Evolutionary conservation across 2,329 filamentous ascomycete species (phyloP).

Genomic region (Calonectria fujianensis): DNA sequence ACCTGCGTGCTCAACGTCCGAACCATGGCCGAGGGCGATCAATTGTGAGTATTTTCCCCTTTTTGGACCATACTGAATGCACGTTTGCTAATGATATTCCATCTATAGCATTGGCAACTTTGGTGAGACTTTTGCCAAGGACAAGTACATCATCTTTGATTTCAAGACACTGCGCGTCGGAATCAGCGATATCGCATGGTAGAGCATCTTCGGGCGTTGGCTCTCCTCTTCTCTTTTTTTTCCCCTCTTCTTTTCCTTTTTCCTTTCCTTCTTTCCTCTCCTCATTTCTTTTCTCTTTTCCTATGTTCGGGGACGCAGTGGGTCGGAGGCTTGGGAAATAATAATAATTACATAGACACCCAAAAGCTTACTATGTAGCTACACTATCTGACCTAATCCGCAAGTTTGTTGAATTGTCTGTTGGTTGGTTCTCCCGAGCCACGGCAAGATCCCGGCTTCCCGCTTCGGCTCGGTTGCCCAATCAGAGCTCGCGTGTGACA

Average conservation of each 20-base stretch:
- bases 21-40: slow-evolving; percentile 27
- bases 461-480: not conserved
- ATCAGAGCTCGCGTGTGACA: not conserved
- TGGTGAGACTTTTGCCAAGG: slow-evolving; percentile 39
- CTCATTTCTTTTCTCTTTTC: not conserved
- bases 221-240: not conserved
- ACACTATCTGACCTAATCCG: slow-evolving; percentile 2
- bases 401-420: not conserved
- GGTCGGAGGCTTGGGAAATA: not conserved
- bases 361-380: not conserved
- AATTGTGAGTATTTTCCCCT: slow-evolving; percentile 17
- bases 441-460: slow-evolving; percentile 7
- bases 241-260: not conserved
- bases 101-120: slow-evolving; percentile 35
- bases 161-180: slow-evolving; percentile 36
- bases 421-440: slow-evolving; percentile 7
- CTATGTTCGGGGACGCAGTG: not conserved
- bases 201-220: no score
- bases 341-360: slow-evolving; percentile 22
- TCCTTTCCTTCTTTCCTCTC: not conserved
- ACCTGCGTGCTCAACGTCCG: slow-evolving; percentile 37
- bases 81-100: not conserved
- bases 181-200: slow-evolving; percentile 37
- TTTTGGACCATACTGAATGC: not conserved
- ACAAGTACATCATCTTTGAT: slow-evolving; percentile 38